Evolutionary conservation across 768 basidiomycete genomes (phyloP).

Genomic region (Termitomyces sp.): DNA sequence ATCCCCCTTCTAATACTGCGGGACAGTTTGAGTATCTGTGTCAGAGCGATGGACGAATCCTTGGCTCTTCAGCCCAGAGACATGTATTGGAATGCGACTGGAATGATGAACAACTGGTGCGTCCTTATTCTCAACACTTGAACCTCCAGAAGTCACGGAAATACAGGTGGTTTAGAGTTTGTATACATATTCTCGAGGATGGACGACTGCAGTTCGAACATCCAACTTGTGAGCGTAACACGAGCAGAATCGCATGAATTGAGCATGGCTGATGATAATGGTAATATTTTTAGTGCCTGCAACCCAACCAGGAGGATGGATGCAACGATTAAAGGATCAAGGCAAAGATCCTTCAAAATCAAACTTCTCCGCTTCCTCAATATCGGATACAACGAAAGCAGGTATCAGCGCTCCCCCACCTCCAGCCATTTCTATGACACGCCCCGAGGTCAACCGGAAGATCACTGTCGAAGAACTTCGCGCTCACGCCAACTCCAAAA

Average conservation of each 20-base stretch:
- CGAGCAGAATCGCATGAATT: neutral
- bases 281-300: constrained; percentile 36
- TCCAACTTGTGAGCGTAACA: constrained; percentile 27
- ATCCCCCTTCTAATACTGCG: constrained; percentile 31
- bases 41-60: constrained; percentile 55
- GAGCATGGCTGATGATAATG: neutral
- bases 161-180: constrained; percentile 56
- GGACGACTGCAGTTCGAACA: constrained; percentile 50
- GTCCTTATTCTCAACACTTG: constrained; percentile 1
- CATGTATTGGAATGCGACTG: constrained; percentile 59
- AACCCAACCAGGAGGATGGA: constrained; percentile 52
- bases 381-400: neutral
- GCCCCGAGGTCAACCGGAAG: constrained; percentile 37
- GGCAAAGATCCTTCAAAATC: constrained; percentile 43
- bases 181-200: constrained; percentile 32
- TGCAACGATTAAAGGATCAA: constrained; percentile 50
- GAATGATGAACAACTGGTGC: constrained; percentile 64
- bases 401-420: constrained; percentile 21
- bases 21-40: constrained; percentile 34
- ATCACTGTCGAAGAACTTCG: neutral
- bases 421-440: constrained; percentile 34
- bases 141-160: neutral
- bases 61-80: constrained; percentile 47
- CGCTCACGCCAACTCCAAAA: neutral
- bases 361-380: constrained; percentile 24